A percentile compares a stretch with the other conserved stretches of the same genome.
Evolutionary conservation across 345 rosid genomes (phyloP).

Genomic region (Populus nigra): DNA sequence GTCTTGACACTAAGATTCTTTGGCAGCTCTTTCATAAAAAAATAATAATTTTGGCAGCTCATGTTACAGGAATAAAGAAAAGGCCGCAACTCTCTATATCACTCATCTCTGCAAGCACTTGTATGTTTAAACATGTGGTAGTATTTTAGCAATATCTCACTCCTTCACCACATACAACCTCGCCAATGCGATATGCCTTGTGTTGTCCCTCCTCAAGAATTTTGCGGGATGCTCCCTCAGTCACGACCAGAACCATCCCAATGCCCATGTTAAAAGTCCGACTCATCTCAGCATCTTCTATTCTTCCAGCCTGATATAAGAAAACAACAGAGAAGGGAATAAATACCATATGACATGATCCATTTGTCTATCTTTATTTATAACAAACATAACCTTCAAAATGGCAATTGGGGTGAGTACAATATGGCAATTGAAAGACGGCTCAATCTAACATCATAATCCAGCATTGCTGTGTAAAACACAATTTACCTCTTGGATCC

Average conservation of each 20-base stretch:
- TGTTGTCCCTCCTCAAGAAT: conserved; percentile 45
- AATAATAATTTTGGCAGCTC: no score
- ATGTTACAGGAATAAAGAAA: background rate
- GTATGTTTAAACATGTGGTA: background rate
- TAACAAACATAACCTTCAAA: background rate
- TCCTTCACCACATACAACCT: conserved; percentile 64
- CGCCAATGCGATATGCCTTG: conserved; percentile 63
- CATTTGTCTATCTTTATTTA: background rate
- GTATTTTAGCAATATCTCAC: conserved; percentile 49
- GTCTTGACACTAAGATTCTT: background rate
- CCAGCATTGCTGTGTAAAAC: background rate
- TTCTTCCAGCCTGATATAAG: conserved; percentile 55
- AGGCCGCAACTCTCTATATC: background rate
- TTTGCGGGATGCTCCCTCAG: conserved; percentile 53
- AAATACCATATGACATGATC: background rate
- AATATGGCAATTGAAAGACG: background rate
- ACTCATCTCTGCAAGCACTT: background rate
- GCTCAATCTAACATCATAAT: background rate
- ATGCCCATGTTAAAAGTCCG: conserved; percentile 91
- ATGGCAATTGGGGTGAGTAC: background rate
- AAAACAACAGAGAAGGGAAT: background rate
- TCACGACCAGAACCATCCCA: conserved; percentile 80
- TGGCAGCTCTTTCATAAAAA: background rate
- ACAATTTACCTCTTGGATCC: conserved; percentile 79
- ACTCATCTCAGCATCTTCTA: conserved; percentile 83